Conservation (phyloP, 805 yeast genomes). For the Saturnispora sekii region DNA sequence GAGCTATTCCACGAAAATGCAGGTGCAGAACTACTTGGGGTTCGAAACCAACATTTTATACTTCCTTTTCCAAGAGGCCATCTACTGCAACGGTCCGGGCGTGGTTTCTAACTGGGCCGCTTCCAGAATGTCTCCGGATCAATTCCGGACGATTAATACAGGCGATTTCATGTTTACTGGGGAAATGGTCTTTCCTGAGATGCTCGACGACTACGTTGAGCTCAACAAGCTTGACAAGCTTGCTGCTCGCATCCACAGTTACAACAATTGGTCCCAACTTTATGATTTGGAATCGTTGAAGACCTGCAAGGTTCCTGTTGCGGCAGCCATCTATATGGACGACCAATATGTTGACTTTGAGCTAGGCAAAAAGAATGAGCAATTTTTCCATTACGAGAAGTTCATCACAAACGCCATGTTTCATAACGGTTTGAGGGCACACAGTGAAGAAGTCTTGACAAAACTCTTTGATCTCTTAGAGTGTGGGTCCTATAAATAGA, state of each 20-base stretch:
- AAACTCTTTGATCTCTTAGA: conserved; percentile 32
- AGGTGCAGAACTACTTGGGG: conserved; percentile 27
- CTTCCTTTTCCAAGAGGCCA: conserved; percentile 50
- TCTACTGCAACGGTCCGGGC: conserved; percentile 38
- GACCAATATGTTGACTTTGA: conserved; percentile 47
- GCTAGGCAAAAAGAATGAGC: conserved; percentile 19
- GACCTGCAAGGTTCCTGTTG: conserved; percentile 29
- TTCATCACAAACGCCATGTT: conserved; percentile 40
- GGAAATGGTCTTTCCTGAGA: conserved; percentile 32
- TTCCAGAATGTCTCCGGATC: conserved; percentile 21
- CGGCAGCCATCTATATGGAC: conserved; percentile 37
- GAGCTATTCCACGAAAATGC: conserved; percentile 28
- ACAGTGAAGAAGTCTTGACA: conserved; percentile 32
- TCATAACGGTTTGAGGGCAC: conserved; percentile 40
- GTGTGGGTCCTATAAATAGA: conserved; percentile 19
- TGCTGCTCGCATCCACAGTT: conserved; percentile 29
- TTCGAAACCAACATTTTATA: conserved; percentile 49
- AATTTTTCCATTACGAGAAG: conserved; percentile 26
- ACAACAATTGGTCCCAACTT: conserved; percentile 21
- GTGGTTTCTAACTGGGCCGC: conserved; percentile 41
- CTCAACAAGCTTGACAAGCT: conserved; percentile 31
- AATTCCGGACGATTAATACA: conserved; percentile 15
- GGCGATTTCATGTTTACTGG: conserved; percentile 16
- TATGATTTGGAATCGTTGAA: conserved; percentile 20
- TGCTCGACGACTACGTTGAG: conserved; percentile 40